These are phyloP conservation scores for Stenogyne calaminthoides DNA, from an alignment of 305 asterid genomes.

Conservation along the genomic window DNA sequence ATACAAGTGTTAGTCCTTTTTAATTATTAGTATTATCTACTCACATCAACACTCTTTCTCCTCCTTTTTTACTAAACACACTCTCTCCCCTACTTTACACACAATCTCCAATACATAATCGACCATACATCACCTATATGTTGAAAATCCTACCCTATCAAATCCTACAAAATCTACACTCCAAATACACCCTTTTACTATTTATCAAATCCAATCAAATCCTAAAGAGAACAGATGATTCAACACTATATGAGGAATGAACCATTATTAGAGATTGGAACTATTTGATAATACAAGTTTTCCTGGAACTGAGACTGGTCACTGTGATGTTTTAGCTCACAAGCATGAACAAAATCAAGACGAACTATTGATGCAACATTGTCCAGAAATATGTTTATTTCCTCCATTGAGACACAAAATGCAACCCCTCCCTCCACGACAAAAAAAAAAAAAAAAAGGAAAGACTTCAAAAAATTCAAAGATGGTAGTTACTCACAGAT, in stretches of 20 bases:
- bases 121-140: too few relatives aligned
- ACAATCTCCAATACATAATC: too few relatives aligned
- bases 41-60: neutral
- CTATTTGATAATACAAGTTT: neutral
- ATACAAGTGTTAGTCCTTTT: too few relatives aligned
- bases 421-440: neutral
- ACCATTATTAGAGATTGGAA: neutral
- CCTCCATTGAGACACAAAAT: neutral
- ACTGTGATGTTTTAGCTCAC: neutral
- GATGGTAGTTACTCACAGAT: constrained; percentile 53
- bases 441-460: neutral
- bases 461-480: neutral
- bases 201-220: too few relatives aligned
- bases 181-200: too few relatives aligned
- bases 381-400: neutral
- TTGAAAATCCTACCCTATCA: too few relatives aligned
- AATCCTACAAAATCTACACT: too few relatives aligned
- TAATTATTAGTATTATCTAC: too few relatives aligned
- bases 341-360: neutral
- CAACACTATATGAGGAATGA: neutral
- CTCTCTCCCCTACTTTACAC: too few relatives aligned
- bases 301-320: neutral
- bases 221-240: neutral
- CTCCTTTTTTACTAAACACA: too few relatives aligned
- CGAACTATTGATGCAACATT: neutral